Percentiles rank a stretch among this genome's conserved stretches.
Conservation (phyloP, 78 protist genomes). For the Neovahlkampfia damariscottae region DNA sequence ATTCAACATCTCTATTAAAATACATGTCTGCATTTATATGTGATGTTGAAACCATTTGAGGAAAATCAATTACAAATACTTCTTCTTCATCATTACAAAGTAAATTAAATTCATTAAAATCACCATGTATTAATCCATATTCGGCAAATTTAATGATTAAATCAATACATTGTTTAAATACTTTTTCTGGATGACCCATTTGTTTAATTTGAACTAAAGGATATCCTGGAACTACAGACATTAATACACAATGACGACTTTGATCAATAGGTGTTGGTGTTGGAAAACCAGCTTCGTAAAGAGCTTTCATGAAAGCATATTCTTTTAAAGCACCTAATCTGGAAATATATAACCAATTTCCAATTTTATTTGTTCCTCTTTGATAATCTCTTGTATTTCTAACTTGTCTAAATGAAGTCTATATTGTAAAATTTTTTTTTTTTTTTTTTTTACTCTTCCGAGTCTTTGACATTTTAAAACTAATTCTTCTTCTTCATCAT, state of each 20-base stretch:
- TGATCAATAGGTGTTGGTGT: slow-evolving; percentile 86
- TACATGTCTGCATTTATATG: slow-evolving; percentile 75
- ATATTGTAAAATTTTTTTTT: no score
- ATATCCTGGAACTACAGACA: slow-evolving; percentile 70
- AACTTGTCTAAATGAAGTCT: slow-evolving; percentile 83
- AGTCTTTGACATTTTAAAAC: slow-evolving; percentile 70
- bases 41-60: slow-evolving; percentile 91
- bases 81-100: slow-evolving; percentile 44
- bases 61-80: slow-evolving; percentile 89
- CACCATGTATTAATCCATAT: slow-evolving; percentile 94
- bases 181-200: slow-evolving; percentile 41
- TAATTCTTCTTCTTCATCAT: slow-evolving; percentile 41
- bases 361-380: slow-evolving; percentile 28
- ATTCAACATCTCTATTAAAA: slow-evolving; percentile 82
- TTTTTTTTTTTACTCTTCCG: no score
- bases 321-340: slow-evolving; percentile 92
- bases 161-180: slow-evolving; percentile 53
- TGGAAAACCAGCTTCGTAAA: slow-evolving; percentile 79
- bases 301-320: slow-evolving; percentile 89
- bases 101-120: slow-evolving; percentile 96
- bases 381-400: slow-evolving; percentile 88
- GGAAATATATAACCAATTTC: slow-evolving; percentile 85
- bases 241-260: slow-evolving; percentile 88
- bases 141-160: slow-evolving; percentile 61
- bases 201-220: slow-evolving; percentile 45